Conservation (phyloP, 768 basidiomycete genomes). For the Clathrus columnatus region DNA sequence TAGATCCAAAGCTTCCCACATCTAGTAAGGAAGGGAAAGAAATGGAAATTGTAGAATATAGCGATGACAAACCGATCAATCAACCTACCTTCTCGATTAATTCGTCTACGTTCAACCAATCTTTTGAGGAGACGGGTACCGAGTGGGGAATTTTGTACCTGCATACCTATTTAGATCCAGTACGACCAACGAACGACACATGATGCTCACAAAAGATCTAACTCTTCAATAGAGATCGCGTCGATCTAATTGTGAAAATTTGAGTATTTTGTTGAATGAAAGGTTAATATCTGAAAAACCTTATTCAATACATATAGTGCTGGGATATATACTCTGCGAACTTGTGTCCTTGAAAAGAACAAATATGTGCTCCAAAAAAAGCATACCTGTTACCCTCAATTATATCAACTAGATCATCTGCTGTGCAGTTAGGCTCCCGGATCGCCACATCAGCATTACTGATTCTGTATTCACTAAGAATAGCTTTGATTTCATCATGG, state of each 20-base stretch:
- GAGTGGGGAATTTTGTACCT: constrained; percentile 92
- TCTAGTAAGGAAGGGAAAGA: constrained; percentile 26
- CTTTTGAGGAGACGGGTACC: constrained; percentile 86
- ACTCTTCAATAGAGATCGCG: constrained; percentile 96
- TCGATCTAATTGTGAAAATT: constrained; percentile 63
- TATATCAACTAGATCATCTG: constrained; percentile 95
- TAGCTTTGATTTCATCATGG: constrained; percentile 91
- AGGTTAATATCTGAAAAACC: constrained; percentile 31
- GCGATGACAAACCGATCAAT: background rate
- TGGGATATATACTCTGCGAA: constrained; percentile 78
- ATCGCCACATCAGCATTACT: constrained; percentile 89
- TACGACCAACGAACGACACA: background rate
- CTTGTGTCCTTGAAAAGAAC: background rate
- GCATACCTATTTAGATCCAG: constrained; percentile 3
- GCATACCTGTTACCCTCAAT: constrained; percentile 86
- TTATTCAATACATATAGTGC: constrained; percentile 88
- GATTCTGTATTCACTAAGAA: constrained; percentile 86
- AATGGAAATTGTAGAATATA: background rate
- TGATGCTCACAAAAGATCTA: constrained; percentile 68
- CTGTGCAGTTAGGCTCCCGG: constrained; percentile 82
- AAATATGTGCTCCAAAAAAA: background rate
- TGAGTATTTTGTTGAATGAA: background rate
- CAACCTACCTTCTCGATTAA: constrained; percentile 46
- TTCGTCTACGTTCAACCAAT: constrained; percentile 97
- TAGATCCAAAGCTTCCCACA: constrained; percentile 91